Evolutionary conservation across 2,329 filamentous ascomycete genomes (phyloP), one percentile per base, ranked within the genome.

Genomic region (Fusarium denticulatum): DNA sequence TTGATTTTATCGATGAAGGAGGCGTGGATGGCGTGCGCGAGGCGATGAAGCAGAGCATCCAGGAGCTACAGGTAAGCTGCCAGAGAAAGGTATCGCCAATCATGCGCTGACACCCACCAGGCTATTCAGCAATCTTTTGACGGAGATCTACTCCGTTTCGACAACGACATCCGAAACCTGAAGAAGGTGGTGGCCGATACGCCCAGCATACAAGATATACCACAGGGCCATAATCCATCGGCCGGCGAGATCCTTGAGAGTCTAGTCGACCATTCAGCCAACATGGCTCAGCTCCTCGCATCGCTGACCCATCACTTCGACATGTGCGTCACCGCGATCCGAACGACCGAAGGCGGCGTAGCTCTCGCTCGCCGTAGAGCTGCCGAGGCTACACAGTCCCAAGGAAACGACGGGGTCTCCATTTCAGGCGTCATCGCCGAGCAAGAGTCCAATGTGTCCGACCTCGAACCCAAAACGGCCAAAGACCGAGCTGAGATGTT

Each of bases 301-400:
- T 94, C 93, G 2, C 85, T 98, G 8, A 95, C 94, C 13, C 90
- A 89, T 32, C 96, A 98, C 82, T 98, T 97, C 80, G 96, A 98
- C 81, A 90, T 97, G 73, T 98, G 96, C 81, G 94, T 97, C 20
- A 96, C 92, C 2, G 96, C 96, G 2, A 92, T 98, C 47, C 93
- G 95, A 67, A 94, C 96, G 57, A 98, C 95, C 7, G 95, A 97
- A 83, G 93, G 93, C 36, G 93, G 92, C 10, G 90, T 91, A 18
- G 92, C 90, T 10, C 85, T 91, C 50, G 92, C 92, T 11, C 89
- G 91, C 16, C 88, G 89, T 57, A 92, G 90, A 72, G 92, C 90
- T 0, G 92, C 91, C 47, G 92, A 93, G 74, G 88, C 88, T 36
- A 88, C 81, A 78, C 87, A 80, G 77, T 88, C 79, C 70, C 87